Conservation (phyloP, 768 basidiomycete species). For the Multifurca ochricompacta region DNA sequence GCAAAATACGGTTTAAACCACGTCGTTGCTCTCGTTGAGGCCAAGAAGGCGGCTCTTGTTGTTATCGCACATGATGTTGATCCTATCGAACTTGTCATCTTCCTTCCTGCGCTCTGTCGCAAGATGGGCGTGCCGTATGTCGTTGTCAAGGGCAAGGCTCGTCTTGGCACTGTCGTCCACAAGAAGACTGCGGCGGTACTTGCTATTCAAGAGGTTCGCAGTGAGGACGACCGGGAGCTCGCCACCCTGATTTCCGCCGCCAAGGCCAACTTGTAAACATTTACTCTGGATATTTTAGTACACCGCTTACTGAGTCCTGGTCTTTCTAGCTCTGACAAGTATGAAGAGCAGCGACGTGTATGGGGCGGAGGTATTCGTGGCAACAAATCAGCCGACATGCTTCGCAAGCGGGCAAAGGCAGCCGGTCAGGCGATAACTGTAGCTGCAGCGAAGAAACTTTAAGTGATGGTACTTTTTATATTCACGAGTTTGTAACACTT, state of each 20-base stretch:
- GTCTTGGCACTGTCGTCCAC: conserved; percentile 95
- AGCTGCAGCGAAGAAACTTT: conserved; percentile 58
- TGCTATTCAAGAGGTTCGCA: conserved; percentile 87
- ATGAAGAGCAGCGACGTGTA: conserved; percentile 81
- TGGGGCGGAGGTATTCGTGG: conserved; percentile 98
- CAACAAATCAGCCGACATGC: conserved; percentile 89
- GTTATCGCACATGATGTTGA: conserved; percentile 98
- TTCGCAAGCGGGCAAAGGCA: conserved; percentile 91
- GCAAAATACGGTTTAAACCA: conserved; percentile 98
- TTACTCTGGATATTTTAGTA: neutral
- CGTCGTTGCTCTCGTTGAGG: conserved; percentile 89
- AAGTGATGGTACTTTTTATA: too few species aligned
- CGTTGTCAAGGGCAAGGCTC: conserved; percentile 97
- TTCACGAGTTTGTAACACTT: too few species aligned
- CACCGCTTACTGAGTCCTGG: neutral
- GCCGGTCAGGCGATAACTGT: conserved; percentile 58
- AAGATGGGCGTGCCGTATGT: conserved; percentile 99
- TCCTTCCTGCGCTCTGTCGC: conserved; percentile 95
- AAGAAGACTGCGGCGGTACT: conserved; percentile 96
- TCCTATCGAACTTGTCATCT: conserved; percentile 98
- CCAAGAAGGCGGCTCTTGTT: conserved; percentile 95
- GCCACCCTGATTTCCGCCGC: conserved; percentile 87
- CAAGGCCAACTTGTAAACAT: conserved; percentile 90
- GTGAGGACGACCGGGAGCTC: conserved; percentile 90
- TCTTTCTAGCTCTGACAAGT: conserved; percentile 68